Base-by-base conservation (phyloP, 2,329 filamentous ascomycete species). In the Clonostachys solani region DNA sequence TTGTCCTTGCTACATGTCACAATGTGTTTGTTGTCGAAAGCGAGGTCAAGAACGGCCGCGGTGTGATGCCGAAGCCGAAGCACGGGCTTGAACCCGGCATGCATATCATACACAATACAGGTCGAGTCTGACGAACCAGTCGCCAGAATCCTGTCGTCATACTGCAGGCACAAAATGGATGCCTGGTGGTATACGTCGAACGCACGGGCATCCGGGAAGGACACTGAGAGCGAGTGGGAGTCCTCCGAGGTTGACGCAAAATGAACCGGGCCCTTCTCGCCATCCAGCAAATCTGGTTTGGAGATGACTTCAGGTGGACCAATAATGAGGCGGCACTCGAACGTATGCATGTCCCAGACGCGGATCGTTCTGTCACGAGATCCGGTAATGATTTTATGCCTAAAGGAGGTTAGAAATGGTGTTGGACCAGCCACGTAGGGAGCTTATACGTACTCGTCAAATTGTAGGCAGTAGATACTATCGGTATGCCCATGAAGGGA, bases 1-100 rank as follows among this genome's bases (percentile, higher is more conserved):
- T 86, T 84, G 67, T 99, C 94, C 68, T 99, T 99, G 63, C 90
- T 96, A 74, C 94, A 99, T 6, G 92, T 96, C 44, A 97, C 87
- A 58, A 99, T 96, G 67, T 95, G 87, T 57, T 86, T 85, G 53
- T 90, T 82, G 63, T 99, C 91, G 54, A 99, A 92, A 54, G 90
- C 92, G 10, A 99, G 84, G 62, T 99, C 94, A 13, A 99, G 79
- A 37, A 99, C 92, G 45, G 94, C 92, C 5, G 90, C 90, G 6
- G 81, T 82, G 69, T 99, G 94, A 52, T 86, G 83, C 34, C 73
- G 71, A 13, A 99, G 83, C 33, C 89, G 86, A 44, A 81, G 84
- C 50, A 96, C 82, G 0, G 94, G 92, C 49, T 81, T 77, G 65
- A 92, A 96, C 36, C 87, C 80, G 18, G 81, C 80, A 53, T 84